Conservation (phyloP, 192 early-diverging fungal species). For the Coemansia sp. region DNA sequence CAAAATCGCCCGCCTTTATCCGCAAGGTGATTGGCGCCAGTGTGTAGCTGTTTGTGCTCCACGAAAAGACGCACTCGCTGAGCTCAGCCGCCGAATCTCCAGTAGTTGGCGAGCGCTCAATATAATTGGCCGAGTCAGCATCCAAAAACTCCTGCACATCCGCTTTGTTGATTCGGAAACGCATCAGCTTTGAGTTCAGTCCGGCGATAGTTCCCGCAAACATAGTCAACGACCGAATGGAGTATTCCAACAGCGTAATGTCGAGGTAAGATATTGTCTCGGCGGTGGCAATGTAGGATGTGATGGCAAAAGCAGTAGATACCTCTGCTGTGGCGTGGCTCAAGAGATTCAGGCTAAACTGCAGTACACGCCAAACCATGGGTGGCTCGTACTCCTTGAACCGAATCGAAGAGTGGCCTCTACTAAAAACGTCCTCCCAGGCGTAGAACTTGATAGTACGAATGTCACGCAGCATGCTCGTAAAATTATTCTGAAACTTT, state of each 20-base stretch:
- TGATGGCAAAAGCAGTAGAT: slow-evolving; percentile 59
- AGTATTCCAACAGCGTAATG: slow-evolving; percentile 17
- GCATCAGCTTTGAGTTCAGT: background rate
- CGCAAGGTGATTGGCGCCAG: slow-evolving; percentile 61
- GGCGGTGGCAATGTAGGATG: slow-evolving; percentile 50
- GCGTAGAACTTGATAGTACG: slow-evolving; percentile 69
- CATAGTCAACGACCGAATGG: slow-evolving; percentile 22
- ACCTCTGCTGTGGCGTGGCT: slow-evolving; percentile 52
- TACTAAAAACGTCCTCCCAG: slow-evolving; percentile 54
- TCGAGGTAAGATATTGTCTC: slow-evolving; percentile 19
- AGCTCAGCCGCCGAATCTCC: slow-evolving; percentile 11
- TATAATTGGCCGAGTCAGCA: background rate
- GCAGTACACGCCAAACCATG: slow-evolving; percentile 24
- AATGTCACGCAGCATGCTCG: slow-evolving; percentile 49
- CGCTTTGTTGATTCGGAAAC: slow-evolving; percentile 1
- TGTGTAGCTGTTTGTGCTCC: slow-evolving; percentile 45
- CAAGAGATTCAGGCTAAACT: slow-evolving; percentile 15
- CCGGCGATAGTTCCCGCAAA: slow-evolving; percentile 10
- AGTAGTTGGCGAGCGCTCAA: background rate
- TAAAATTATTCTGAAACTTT: slow-evolving; percentile 5
- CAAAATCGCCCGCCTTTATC: slow-evolving; percentile 67
- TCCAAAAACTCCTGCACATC: slow-evolving; percentile 13
- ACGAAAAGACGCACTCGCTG: slow-evolving; percentile 26
- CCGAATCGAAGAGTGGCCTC: background rate
- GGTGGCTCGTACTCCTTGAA: slow-evolving; percentile 15